These are phyloP conservation scores for Epichloe sp. DNA, from an alignment of 2,329 filamentous ascomycete species.

Conservation along the genomic window DNA sequence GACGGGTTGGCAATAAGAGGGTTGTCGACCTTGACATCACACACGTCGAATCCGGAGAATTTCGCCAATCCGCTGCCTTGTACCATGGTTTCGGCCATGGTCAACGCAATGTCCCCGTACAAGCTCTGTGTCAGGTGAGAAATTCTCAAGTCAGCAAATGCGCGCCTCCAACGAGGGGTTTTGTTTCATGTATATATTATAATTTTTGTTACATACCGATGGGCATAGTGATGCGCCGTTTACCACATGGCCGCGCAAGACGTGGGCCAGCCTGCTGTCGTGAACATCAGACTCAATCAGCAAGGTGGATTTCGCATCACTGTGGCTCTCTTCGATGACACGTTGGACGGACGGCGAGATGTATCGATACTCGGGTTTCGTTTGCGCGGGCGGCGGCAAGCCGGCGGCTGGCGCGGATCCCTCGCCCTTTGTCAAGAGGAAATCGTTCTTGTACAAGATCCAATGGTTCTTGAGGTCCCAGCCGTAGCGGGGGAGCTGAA, in stretches of 20 bases:
- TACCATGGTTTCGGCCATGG: no score
- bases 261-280: background rate
- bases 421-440: constrained; percentile 48
- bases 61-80: no score
- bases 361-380: no score
- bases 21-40: constrained; percentile 54
- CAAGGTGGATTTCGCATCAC: constrained; percentile 38
- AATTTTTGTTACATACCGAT: no score
- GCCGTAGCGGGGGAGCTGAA: constrained; percentile 52
- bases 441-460: constrained; percentile 38
- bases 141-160: no score
- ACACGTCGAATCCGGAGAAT: background rate
- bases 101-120: no score
- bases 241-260: constrained; percentile 2
- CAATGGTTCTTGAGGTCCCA: constrained; percentile 63
- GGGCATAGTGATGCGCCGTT: background rate
- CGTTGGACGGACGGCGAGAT: background rate
- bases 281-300: constrained; percentile 31
- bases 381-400: no score
- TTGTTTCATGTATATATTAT: no score
- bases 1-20: constrained; percentile 12
- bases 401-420: background rate
- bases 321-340: constrained; percentile 37
- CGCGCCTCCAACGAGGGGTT: no score
- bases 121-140: no score